Evolutionary conservation across 2,329 filamentous ascomycete genomes (phyloP).

Genomic region (Xylaria hypoxylon): DNA sequence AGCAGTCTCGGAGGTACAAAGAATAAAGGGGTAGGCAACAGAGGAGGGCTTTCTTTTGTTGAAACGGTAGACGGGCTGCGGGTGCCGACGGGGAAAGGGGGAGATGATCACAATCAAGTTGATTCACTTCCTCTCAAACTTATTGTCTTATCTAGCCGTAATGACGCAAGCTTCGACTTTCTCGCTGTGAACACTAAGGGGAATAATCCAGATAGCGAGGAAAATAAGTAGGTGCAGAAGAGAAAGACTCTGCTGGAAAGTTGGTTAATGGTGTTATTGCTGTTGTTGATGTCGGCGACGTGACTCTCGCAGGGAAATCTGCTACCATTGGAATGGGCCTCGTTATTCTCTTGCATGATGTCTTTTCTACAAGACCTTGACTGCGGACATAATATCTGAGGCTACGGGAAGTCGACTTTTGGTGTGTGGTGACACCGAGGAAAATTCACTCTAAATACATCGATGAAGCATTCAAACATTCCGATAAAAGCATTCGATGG

Average conservation of each 20-base stretch:
- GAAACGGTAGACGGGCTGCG: neutral
- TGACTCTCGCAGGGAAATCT: neutral
- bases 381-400: neutral
- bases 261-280: too few species aligned
- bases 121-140: neutral
- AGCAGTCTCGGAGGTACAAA: neutral
- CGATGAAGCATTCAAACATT: too few species aligned
- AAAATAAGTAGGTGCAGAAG: neutral
- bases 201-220: neutral
- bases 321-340: neutral
- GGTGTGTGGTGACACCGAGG: too few species aligned
- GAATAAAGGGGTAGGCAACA: neutral
- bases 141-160: neutral
- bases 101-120: neutral
- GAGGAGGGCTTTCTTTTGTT: too few species aligned
- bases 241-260: neutral
- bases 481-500: too few species aligned
- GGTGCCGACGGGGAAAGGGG: neutral
- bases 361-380: too few species aligned
- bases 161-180: neutral
- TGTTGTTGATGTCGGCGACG: neutral
- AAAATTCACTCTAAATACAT: too few species aligned
- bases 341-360: neutral
- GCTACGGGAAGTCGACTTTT: neutral
- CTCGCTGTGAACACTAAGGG: neutral